Base-by-base conservation (phyloP, 2,329 filamentous ascomycete species). In the Ceratocystis diversiconidia region DNA sequence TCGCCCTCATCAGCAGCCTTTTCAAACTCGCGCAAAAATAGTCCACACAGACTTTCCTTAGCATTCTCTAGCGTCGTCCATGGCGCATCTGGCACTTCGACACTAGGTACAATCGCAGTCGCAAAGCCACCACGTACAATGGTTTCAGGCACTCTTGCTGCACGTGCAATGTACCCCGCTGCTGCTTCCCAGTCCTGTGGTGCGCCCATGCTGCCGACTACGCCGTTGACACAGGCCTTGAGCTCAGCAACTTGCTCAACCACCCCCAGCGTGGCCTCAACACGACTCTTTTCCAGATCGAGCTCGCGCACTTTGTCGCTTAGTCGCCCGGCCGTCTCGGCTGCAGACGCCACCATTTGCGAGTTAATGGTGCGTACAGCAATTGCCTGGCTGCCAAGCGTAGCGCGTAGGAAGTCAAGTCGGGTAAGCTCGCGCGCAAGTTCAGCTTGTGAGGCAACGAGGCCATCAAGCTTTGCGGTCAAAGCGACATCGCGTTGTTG, bases 151-250 rank as follows among this genome's bases (percentile, higher is more conserved):
- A 99, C 85, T 70, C 88, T 85, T 68, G 85, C 85, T 5, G 94
- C 92, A 57, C 92, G 84, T 69, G 88, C 85, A 67, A 99, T 82
- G 74, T 97, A 97, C 60, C 83, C 88, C 1, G 94, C 94, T 2
- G 94, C 94, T 2, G 90, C 94, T 75, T 99, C 94, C 94, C 94
- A 99, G 77, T 99, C 94, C 75, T 99, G 94, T 52, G 94, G 90
- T 3, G 92, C 92, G 43, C 92, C 94, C 94, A 99, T 99, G 67
- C 89, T 95, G 19, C 92, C 94, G 30, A 92, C 86, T 10, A 97
- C 92, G 55, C 94, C 94, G 68, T 96, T 85, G 44, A 97, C 90
- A 73, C 94, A 99, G 7, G 94, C 89, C 77, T 97, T 97, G 69
- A 99, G 86, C 79, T 99, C 94, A 4, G 90, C 89, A 15, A 99